Percentiles rank a stretch among this genome's conserved stretches.
Evolutionary conservation across 2,329 filamentous ascomycete species (phyloP).

Genomic region (Westerdykella aurantiaca): DNA sequence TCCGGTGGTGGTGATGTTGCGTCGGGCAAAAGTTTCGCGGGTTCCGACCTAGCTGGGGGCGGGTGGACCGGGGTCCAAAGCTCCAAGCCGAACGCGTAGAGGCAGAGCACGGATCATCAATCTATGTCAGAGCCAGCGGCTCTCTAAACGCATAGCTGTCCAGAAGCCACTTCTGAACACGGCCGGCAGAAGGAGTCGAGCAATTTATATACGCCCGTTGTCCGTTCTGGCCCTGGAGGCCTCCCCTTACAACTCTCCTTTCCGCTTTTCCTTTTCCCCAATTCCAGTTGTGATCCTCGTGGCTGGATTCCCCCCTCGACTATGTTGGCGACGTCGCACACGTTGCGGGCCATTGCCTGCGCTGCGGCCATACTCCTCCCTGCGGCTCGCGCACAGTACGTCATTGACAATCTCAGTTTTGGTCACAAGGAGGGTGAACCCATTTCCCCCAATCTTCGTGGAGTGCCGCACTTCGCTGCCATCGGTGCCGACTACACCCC

Average conservation of each 20-base stretch:
- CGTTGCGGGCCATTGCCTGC: conserved; percentile 40
- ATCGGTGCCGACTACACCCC: conserved; percentile 50
- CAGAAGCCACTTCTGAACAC: conserved; percentile 20
- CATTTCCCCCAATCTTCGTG: conserved; percentile 57
- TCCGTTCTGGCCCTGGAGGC: conserved; percentile 12
- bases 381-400: conserved; percentile 55
- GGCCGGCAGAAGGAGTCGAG: conserved; percentile 1
- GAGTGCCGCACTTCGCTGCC: conserved; percentile 52
- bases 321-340: conserved; percentile 32
- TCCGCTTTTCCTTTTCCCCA: neutral
- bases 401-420: conserved; percentile 72
- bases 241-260: conserved; percentile 4
- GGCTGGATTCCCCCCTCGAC: conserved; percentile 7
- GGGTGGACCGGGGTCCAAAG: too few relatives aligned
- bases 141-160: conserved; percentile 33
- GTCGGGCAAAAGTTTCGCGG: conserved; percentile 20
- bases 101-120: conserved; percentile 26
- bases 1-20: conserved; percentile 25
- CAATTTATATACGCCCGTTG: conserved; percentile 16
- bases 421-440: conserved; percentile 59
- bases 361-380: conserved; percentile 43
- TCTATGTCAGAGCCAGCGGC: conserved; percentile 18
- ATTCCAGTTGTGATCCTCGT: neutral
- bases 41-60: conserved; percentile 11
- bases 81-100: too few relatives aligned